Evolutionary conservation across 2,329 filamentous ascomycete species (phyloP).

Genomic region (Pseudogymnoascus sp.): DNA sequence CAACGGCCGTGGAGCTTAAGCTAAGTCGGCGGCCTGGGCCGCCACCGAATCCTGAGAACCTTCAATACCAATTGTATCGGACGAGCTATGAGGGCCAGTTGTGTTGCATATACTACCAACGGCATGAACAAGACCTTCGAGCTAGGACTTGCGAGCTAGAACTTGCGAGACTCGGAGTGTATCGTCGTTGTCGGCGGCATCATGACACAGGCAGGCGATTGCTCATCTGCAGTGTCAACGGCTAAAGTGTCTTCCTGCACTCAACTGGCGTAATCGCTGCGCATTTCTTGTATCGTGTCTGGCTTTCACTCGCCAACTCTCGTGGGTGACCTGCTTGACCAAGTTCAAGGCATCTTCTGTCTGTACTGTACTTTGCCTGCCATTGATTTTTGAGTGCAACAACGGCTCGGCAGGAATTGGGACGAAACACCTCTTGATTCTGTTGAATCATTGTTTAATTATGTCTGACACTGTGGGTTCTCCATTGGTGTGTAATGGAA

Average conservation of each 20-base stretch:
- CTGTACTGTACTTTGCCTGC: background rate
- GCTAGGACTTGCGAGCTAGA: background rate
- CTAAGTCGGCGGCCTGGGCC: background rate
- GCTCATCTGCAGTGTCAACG: slow-evolving; percentile 6
- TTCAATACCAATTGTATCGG: background rate
- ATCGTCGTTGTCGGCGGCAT: background rate
- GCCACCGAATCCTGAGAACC: background rate
- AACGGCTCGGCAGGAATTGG: background rate
- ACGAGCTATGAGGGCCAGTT: background rate
- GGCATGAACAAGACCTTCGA: background rate
- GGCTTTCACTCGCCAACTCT: slow-evolving; percentile 1
- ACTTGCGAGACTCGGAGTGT: slow-evolving; percentile 1
- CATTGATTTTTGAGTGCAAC: background rate
- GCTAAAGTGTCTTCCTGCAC: background rate
- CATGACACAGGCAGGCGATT: background rate
- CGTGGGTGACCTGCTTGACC: background rate
- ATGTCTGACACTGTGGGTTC: background rate
- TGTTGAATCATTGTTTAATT: slow-evolving; percentile 8
- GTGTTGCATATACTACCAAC: background rate
- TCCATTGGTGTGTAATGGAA: background rate
- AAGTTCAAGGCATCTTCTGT: background rate
- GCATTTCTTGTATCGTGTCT: background rate
- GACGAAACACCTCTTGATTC: background rate
- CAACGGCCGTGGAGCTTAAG: background rate
- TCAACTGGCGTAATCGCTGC: background rate